A percentile compares a stretch with the other conserved stretches of the same genome.
These are phyloP conservation scores for Trichosporon faecale DNA, from an alignment of 1,284 basidiomycete genomes.

Conservation along the genomic window DNA sequence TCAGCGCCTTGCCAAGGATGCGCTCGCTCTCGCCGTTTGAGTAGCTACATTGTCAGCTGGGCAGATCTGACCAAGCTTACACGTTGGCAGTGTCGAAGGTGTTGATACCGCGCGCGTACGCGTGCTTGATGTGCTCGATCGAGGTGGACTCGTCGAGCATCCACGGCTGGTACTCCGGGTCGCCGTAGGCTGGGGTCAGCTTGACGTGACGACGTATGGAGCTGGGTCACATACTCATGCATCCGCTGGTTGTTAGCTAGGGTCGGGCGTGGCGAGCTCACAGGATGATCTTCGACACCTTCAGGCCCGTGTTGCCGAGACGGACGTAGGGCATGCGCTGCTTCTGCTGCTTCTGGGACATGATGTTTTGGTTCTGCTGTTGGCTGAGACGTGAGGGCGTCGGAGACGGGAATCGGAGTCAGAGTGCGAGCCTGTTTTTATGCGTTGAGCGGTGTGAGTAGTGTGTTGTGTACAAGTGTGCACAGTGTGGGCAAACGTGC, in stretches of 20 bases:
- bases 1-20: conserved; percentile 76
- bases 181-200: conserved; percentile 34
- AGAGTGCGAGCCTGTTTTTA: not conserved
- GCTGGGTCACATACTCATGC: conserved; percentile 31
- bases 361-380: not conserved
- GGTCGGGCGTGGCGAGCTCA: conserved; percentile 17
- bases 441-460: not conserved
- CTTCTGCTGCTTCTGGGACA: not conserved
- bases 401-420: not conserved
- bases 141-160: conserved; percentile 41
- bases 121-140: conserved; percentile 48
- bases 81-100: conserved; percentile 45
- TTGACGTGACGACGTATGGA: not conserved
- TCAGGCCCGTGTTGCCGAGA: conserved; percentile 42
- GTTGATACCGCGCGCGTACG: conserved; percentile 46
- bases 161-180: conserved; percentile 36
- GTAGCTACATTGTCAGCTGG: conserved; percentile 41
- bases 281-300: conserved; percentile 45
- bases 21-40: conserved; percentile 60
- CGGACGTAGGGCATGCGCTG: conserved; percentile 31
- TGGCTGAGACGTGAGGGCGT: not conserved
- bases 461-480: not conserved
- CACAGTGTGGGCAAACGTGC: not conserved
- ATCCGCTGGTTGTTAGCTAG: conserved; percentile 28
- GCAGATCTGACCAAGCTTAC: conserved; percentile 14